phyloP scores from a whole-genome alignment of 495 filamentous ascomycete species.

The Cenococcum geophilum region DNA sequence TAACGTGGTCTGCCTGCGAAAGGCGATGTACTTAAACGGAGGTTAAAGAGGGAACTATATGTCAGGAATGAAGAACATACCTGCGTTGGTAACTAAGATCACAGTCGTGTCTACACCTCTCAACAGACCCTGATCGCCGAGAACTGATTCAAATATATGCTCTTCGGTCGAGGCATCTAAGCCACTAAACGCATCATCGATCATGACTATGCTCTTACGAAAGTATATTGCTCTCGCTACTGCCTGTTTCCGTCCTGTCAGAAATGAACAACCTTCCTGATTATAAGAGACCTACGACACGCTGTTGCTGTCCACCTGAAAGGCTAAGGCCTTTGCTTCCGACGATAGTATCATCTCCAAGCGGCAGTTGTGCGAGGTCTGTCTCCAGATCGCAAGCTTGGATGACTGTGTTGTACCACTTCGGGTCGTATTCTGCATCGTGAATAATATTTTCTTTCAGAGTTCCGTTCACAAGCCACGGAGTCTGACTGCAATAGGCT shows the following conservation, averaged over 20 bases:
- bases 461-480: conserved; percentile 40
- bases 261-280: too few relatives aligned
- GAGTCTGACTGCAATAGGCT: conserved; percentile 35
- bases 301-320: conserved; percentile 40
- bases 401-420: conserved; percentile 42
- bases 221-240: conserved; percentile 36
- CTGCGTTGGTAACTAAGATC: conserved; percentile 38
- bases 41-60: too few relatives aligned
- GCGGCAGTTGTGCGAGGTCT: conserved; percentile 37
- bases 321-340: conserved; percentile 37
- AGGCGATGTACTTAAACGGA: conserved; percentile 38
- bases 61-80: too few relatives aligned
- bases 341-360: conserved; percentile 37
- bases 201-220: conserved; percentile 32
- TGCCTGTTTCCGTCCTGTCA: conserved; percentile 5
- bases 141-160: conserved; percentile 38
- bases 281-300: conserved; percentile 11
- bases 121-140: conserved; percentile 41
- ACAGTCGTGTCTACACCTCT: conserved; percentile 38
- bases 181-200: conserved; percentile 42
- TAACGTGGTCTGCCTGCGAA: conserved; percentile 48
- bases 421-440: conserved; percentile 27
- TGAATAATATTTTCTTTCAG: conserved; percentile 41
- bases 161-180: conserved; percentile 40
- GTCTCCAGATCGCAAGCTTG: conserved; percentile 36